Evolutionary conservation across 352 stramenopile genomes (phyloP).

Genomic region (Phytophthora pluvialis): DNA sequence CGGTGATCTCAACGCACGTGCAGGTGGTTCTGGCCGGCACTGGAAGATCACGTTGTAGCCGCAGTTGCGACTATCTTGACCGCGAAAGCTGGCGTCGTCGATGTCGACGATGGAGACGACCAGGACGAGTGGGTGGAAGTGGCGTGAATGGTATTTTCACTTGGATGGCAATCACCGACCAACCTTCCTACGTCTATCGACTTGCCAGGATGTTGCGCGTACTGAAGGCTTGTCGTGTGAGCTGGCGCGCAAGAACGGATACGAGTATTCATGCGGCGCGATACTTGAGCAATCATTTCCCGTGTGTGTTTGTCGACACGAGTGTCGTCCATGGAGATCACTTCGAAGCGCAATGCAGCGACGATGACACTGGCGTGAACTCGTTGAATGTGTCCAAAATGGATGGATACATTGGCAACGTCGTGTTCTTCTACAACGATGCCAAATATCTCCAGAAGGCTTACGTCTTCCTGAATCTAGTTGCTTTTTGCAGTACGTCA

Average conservation of each 20-base stretch:
- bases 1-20: background rate
- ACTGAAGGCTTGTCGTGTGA: background rate
- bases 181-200: slow-evolving; percentile 2
- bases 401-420: background rate
- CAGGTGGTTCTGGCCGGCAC: background rate
- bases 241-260: background rate
- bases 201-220: slow-evolving; percentile 9
- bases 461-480: slow-evolving; percentile 7
- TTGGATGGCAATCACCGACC: slow-evolving; percentile 8
- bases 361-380: background rate
- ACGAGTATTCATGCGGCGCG: slow-evolving; percentile 4
- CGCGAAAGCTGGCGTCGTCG: slow-evolving; percentile 8
- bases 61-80: background rate
- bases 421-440: slow-evolving; percentile 8
- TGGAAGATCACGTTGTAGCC: background rate
- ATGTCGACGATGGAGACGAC: slow-evolving; percentile 6
- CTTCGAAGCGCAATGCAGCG: slow-evolving; percentile 1
- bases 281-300: slow-evolving; percentile 10
- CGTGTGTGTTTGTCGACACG: slow-evolving; percentile 2
- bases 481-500: slow-evolving; percentile 8
- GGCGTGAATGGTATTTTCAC: slow-evolving; percentile 10
- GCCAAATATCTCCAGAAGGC: slow-evolving; percentile 3
- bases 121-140: slow-evolving; percentile 8
- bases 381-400: background rate
- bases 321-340: background rate